Percentiles rank a stretch among this genome's conserved stretches.
phyloP scores from a whole-genome alignment of 1,139 yeast genomes.

The Saccharomyces hybrid region DNA sequence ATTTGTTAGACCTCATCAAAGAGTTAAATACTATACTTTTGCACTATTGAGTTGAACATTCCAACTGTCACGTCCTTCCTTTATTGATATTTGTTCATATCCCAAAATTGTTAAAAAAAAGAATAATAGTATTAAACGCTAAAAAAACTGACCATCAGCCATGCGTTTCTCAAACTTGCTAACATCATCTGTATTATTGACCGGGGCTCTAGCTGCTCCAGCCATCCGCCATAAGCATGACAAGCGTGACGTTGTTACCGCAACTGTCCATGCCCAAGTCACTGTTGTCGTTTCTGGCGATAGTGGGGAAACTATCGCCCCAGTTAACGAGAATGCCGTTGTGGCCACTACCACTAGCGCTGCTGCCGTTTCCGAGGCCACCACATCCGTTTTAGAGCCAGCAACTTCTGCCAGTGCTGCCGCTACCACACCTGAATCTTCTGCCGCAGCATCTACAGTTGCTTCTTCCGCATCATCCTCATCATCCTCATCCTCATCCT shows the following conservation, averaged over 20 bases:
- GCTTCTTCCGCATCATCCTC: constrained; percentile 43
- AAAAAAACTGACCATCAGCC: background rate
- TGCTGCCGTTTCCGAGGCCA: constrained; percentile 8
- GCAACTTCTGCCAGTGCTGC: constrained; percentile 34
- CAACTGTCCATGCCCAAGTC: constrained; percentile 36
- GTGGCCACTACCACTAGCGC: constrained; percentile 9
- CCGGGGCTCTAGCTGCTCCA: constrained; percentile 35
- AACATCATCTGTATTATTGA: constrained; percentile 32
- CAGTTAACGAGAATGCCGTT: constrained; percentile 1
- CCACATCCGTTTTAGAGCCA: constrained; percentile 12
- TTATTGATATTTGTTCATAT: background rate
- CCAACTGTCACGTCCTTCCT: background rate
- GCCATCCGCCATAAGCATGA: constrained; percentile 39
- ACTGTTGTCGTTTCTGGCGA: constrained; percentile 23
- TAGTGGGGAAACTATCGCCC: constrained; percentile 15
- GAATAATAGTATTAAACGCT: background rate
- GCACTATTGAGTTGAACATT: background rate
- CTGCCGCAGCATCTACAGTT: constrained; percentile 44
- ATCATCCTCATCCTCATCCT: constrained; percentile 19
- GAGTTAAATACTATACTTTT: background rate
- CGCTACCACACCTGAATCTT: constrained; percentile 38
- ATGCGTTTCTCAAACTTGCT: constrained; percentile 34
- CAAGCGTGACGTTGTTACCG: constrained; percentile 41
- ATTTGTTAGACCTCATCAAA: background rate
- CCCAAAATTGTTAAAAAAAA: background rate